Conservation (phyloP, 2,329 filamentous ascomycete species). For the Achaetomium macrosporum region DNA sequence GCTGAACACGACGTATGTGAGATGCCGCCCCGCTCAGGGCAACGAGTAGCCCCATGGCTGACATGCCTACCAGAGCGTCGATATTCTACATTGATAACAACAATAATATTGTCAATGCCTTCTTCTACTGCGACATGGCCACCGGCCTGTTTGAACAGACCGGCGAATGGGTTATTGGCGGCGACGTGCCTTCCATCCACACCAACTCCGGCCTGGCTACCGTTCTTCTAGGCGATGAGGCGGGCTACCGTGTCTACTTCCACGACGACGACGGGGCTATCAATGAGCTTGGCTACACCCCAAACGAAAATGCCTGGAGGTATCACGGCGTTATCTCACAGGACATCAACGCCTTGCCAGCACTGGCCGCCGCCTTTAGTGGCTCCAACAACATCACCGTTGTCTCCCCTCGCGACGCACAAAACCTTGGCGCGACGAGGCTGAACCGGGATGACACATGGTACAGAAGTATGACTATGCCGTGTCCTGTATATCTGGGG, state of each 20-base stretch:
- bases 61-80: conserved; percentile 28
- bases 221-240: conserved; percentile 28
- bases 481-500: neutral
- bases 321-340: conserved; percentile 31
- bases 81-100: conserved; percentile 32
- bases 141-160: conserved; percentile 30
- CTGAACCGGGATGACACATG: conserved; percentile 28
- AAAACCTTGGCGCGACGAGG: conserved; percentile 31
- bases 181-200: conserved; percentile 24
- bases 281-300: conserved; percentile 31
- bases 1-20: conserved; percentile 31
- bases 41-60: neutral
- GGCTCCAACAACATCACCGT: conserved; percentile 32
- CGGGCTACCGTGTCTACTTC: conserved; percentile 36
- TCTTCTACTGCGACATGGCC: conserved; percentile 31
- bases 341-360: conserved; percentile 26
- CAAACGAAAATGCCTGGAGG: conserved; percentile 24
- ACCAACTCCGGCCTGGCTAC: conserved; percentile 29
- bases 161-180: conserved; percentile 30
- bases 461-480: conserved; percentile 29
- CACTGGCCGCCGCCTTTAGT: conserved; percentile 29
- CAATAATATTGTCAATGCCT: conserved; percentile 30
- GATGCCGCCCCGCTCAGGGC: neutral
- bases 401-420: conserved; percentile 28
- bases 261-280: conserved; percentile 31